phyloP scores from a whole-genome alignment of 495 filamentous ascomycete genomes.

The Aspergillus bertholletiae region DNA sequence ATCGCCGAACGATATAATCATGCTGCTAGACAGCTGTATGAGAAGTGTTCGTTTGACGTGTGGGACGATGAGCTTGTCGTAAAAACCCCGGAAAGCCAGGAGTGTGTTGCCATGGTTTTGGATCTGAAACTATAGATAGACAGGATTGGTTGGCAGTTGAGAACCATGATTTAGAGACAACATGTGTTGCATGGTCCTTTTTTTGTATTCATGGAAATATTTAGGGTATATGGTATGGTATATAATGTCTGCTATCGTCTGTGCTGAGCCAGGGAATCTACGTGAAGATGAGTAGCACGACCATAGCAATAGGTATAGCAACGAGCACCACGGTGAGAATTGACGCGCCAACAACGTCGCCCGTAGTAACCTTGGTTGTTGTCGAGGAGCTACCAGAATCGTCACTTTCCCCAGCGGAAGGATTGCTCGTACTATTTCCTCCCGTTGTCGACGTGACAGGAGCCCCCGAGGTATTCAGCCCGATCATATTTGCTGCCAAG shows the following conservation, averaged over 20 bases:
- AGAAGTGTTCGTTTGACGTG: not conserved
- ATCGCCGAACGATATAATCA: not conserved
- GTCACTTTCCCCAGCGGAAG: constrained; percentile 37
- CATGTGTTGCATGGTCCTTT: not conserved
- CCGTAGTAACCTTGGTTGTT: constrained; percentile 36
- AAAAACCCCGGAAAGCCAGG: not conserved
- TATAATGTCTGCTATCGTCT: not conserved
- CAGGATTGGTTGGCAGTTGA: not conserved
- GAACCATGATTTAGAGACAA: not conserved
- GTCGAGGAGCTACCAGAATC: constrained; percentile 3
- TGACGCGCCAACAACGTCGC: constrained; percentile 54
- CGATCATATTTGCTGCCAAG: constrained; percentile 49
- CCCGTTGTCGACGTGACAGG: constrained; percentile 51
- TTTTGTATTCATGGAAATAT: not conserved
- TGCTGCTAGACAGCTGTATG: not conserved
- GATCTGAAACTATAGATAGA: not conserved
- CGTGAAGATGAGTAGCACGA: not conserved
- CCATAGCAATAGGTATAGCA: not conserved
- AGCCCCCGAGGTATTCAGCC: constrained; percentile 23
- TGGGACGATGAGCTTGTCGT: not conserved
- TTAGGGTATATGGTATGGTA: not conserved
- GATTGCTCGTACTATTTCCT: constrained; percentile 54
- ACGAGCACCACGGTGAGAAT: constrained; percentile 39
- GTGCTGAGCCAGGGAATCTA: no score
- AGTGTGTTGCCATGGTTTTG: not conserved